Percentiles rank a stretch among this genome's conserved stretches.
phyloP scores from a whole-genome alignment of 768 basidiomycete species.

The Lactarius sanguifluus region DNA sequence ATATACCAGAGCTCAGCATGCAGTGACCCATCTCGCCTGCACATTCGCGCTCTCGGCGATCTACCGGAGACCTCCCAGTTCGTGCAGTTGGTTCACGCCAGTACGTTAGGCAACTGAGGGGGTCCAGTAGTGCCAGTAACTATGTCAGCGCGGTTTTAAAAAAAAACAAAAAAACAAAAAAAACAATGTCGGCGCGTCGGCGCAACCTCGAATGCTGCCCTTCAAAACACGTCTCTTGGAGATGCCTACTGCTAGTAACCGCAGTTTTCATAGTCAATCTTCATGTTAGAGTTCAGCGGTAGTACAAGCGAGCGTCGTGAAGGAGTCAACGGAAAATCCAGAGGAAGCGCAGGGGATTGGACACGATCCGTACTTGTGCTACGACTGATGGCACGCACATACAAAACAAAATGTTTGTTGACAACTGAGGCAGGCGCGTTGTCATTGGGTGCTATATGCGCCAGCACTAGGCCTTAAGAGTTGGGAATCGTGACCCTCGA shows the following conservation, averaged over 20 bases:
- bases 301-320: conserved; percentile 38
- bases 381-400: neutral
- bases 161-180: too few species aligned
- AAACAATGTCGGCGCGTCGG: neutral
- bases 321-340: conserved; percentile 67
- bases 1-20: too few species aligned
- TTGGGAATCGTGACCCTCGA: neutral
- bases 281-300: conserved; percentile 36
- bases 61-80: neutral
- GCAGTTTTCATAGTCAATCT: conserved; percentile 37
- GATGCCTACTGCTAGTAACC: conserved; percentile 11
- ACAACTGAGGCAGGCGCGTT: neutral
- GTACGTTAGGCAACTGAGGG: neutral
- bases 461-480: neutral
- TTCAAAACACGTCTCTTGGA: neutral
- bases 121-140: too few species aligned
- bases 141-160: neutral
- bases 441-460: neutral
- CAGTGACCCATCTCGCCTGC: too few species aligned
- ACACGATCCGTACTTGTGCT: neutral
- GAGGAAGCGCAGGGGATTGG: conserved; percentile 53
- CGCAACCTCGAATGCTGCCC: neutral
- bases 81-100: too few species aligned
- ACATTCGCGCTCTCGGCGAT: neutral
- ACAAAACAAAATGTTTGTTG: neutral